A percentile compares a stretch with the other conserved stretches of the same genome.
Conservation (phyloP, 1,284 basidiomycete genomes). For the Ganoderma boninense region DNA sequence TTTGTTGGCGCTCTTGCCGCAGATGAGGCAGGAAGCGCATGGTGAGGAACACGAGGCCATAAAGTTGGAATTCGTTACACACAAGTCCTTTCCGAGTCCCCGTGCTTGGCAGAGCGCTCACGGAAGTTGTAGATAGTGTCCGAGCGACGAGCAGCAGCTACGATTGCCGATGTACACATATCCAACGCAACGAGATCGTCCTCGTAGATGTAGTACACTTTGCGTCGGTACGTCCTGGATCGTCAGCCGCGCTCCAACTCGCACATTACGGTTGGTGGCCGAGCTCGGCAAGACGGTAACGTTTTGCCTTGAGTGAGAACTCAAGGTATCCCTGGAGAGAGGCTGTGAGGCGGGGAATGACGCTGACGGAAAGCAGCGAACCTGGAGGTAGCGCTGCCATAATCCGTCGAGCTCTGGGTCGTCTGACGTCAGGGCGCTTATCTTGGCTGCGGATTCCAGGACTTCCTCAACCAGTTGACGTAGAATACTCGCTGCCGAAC, state of each 20-base stretch:
- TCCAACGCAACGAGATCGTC: no score
- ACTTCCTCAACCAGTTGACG: constrained; percentile 16
- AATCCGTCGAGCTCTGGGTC: constrained; percentile 14
- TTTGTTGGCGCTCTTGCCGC: no score
- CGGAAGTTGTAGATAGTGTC: no score
- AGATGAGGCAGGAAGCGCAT: no score
- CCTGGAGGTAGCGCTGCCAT: constrained; percentile 27
- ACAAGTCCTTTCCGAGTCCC: no score
- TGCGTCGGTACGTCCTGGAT: no score
- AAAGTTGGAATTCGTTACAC: no score
- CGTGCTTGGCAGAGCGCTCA: no score
- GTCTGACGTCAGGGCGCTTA: constrained; percentile 6
- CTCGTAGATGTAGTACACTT: no score
- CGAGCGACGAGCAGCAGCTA: no score
- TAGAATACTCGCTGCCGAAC: constrained; percentile 4
- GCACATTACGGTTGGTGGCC: constrained; percentile 4
- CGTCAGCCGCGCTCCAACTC: neutral
- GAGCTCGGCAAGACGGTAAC: constrained; percentile 13
- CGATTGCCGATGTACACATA: no score
- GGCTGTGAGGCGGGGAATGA: neutral
- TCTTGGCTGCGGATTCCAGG: constrained; percentile 11
- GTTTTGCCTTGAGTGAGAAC: constrained; percentile 14
- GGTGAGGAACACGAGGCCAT: no score
- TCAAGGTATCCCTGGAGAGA: constrained; percentile 8
- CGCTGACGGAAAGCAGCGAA: neutral